Evolutionary conservation across 2,329 filamentous ascomycete species (phyloP).

Genomic region (Bipolaris zeicola): DNA sequence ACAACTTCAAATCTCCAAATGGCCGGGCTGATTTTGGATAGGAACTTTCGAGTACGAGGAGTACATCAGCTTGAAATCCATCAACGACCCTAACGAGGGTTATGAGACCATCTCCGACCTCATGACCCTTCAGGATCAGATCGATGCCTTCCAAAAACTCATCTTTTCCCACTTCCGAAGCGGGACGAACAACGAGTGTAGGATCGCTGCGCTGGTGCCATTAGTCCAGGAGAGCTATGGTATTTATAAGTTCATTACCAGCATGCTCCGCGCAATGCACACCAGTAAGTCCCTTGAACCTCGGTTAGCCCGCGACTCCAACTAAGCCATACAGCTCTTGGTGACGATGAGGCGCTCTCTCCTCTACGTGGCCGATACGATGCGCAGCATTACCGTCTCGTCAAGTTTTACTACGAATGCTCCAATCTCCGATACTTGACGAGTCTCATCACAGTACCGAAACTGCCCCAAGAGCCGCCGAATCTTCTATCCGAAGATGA

Average conservation of each 20-base stretch:
- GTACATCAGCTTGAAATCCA: conserved; percentile 96
- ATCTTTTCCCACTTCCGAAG: conserved; percentile 96
- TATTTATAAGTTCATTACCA: conserved; percentile 99
- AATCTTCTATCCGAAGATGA: conserved; percentile 84
- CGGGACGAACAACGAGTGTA: conserved; percentile 92
- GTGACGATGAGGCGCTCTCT: conserved; percentile 89
- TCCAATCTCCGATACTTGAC: conserved; percentile 97
- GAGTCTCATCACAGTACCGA: conserved; percentile 93
- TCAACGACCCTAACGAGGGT: conserved; percentile 98
- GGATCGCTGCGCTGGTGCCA: conserved; percentile 90
- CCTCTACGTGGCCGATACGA: conserved; percentile 89
- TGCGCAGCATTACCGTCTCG: conserved; percentile 92
- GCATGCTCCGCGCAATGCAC: conserved; percentile 98
- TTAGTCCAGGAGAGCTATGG: conserved; percentile 97
- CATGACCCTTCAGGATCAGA: conserved; percentile 96
- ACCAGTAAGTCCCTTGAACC: conserved; percentile 67
- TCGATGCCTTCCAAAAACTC: conserved; percentile 97
- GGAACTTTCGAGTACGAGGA: conserved; percentile 97
- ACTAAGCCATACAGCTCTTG: conserved; percentile 66
- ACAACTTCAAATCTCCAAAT: background rate
- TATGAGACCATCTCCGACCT: conserved; percentile 95
- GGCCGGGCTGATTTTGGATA: conserved; percentile 37
- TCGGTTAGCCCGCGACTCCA: background rate
- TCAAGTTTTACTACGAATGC: conserved; percentile 99
- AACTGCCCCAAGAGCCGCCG: conserved; percentile 90